A percentile compares a stretch with the other conserved stretches of the same genome.
Evolutionary conservation across 2,329 filamentous ascomycete genomes (phyloP).

Genomic region (Diaporthe sp.): DNA sequence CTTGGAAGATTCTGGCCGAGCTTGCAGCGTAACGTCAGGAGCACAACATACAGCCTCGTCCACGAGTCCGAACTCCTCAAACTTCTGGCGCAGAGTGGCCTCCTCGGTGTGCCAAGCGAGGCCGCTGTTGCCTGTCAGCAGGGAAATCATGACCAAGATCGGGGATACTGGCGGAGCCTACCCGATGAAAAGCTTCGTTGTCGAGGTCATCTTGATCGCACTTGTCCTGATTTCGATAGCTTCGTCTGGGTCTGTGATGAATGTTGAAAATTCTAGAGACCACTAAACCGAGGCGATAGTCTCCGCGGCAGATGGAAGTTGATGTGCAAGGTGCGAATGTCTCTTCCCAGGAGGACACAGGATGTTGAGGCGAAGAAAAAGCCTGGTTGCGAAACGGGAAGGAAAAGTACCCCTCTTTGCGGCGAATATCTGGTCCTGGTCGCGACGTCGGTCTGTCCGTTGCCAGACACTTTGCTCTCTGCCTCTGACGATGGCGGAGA

Average conservation of each 20-base stretch:
- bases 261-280: slow-evolving; percentile 25
- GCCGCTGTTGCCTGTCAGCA: slow-evolving; percentile 71
- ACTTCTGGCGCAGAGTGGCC: slow-evolving; percentile 86
- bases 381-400: slow-evolving; percentile 25
- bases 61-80: slow-evolving; percentile 90
- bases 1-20: background rate
- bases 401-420: slow-evolving; percentile 36
- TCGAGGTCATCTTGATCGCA: slow-evolving; percentile 69
- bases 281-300: slow-evolving; percentile 6
- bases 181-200: slow-evolving; percentile 93
- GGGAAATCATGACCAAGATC: slow-evolving; percentile 20
- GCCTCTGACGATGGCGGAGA: background rate
- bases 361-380: slow-evolving; percentile 15
- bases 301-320: background rate
- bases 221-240: slow-evolving; percentile 35
- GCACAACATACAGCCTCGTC: slow-evolving; percentile 89
- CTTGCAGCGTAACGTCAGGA: background rate
- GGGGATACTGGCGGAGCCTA: slow-evolving; percentile 60
- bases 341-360: slow-evolving; percentile 8
- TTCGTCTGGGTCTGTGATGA: slow-evolving; percentile 37
- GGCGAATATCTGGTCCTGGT: slow-evolving; percentile 16
- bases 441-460: background rate
- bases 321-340: slow-evolving; percentile 6
- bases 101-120: slow-evolving; percentile 99
- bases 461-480: slow-evolving; percentile 7